A percentile compares a stretch with the other conserved stretches of the same genome.
Evolutionary conservation across 192 early-diverging fungal species (phyloP).

Genomic region (Entomortierella chlamydospora): DNA sequence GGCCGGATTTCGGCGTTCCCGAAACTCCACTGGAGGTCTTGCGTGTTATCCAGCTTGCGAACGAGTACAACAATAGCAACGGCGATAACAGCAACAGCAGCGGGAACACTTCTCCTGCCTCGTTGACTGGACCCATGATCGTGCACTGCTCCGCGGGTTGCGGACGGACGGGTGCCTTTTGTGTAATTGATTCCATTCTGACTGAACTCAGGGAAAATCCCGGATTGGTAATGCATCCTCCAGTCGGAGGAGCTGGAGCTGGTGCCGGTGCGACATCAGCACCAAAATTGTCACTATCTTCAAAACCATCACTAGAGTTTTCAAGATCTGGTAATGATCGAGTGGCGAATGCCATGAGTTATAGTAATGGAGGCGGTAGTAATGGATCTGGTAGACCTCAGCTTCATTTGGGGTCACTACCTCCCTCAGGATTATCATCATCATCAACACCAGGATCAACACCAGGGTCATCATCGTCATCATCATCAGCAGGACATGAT

Average conservation of each 20-base stretch:
- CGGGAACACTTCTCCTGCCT: conserved; percentile 4
- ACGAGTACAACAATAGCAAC: conserved; percentile 23
- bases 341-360: conserved; percentile 39
- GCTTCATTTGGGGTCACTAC: too few species aligned
- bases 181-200: conserved; percentile 67
- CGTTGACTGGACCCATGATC: conserved; percentile 56
- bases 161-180: conserved; percentile 70
- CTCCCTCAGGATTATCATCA: too few species aligned
- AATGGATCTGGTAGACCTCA: too few species aligned
- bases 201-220: conserved; percentile 18
- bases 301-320: conserved; percentile 45
- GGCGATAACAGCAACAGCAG: too few species aligned
- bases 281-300: conserved; percentile 17
- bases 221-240: conserved; percentile 54
- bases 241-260: conserved; percentile 73
- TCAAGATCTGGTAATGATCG: conserved; percentile 62
- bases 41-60: conserved; percentile 56
- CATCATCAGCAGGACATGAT: not conserved
- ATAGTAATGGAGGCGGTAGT: not conserved
- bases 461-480: not conserved
- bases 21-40: conserved; percentile 77
- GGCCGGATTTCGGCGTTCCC: conserved; percentile 90
- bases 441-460: not conserved
- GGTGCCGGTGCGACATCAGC: too few species aligned
- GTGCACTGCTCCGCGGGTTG: conserved; percentile 72